Percentiles rank a stretch among this genome's conserved stretches.
Evolutionary conservation across 441 rosid species (phyloP).

Genomic region (Breynia disticha): DNA sequence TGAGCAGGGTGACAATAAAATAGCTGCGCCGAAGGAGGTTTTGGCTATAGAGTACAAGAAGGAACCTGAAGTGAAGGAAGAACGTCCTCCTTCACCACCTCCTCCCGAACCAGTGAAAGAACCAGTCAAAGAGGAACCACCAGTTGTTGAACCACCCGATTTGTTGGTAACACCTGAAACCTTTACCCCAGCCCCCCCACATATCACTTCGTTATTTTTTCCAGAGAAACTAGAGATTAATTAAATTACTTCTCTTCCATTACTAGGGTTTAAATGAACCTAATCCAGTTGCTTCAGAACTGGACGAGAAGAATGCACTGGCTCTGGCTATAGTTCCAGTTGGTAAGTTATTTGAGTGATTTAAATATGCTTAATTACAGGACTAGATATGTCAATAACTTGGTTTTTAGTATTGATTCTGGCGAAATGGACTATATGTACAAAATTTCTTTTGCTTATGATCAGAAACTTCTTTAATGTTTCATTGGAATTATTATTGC

Average conservation of each 20-base stretch:
- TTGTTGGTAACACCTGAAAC: constrained; percentile 44
- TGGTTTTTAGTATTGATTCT: not conserved
- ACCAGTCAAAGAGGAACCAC: constrained; percentile 54
- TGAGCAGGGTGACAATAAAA: constrained; percentile 42
- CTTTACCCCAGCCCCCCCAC: not conserved
- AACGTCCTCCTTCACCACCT: constrained; percentile 40
- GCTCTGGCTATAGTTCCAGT: constrained; percentile 91
- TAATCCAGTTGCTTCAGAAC: constrained; percentile 53
- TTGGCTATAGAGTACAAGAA: constrained; percentile 71
- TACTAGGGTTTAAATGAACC: constrained; percentile 68
- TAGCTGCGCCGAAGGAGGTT: constrained; percentile 58
- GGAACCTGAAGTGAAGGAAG: constrained; percentile 33
- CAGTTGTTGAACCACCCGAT: constrained; percentile 68
- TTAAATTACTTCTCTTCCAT: constrained; percentile 1
- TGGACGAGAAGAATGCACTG: constrained; percentile 74
- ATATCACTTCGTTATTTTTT: not conserved
- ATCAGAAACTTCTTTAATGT: constrained; percentile 3
- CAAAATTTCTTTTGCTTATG: not conserved
- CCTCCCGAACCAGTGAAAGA: constrained; percentile 66
- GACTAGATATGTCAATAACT: too few species aligned
- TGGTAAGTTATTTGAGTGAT: constrained; percentile 26
- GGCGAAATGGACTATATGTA: too few species aligned
- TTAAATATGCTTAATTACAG: not conserved
- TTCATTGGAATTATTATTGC: constrained; percentile 20
- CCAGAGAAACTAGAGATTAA: not conserved